Base-by-base conservation (phyloP, 352 stramenopile species). In the Pythium chondricola region DNA sequence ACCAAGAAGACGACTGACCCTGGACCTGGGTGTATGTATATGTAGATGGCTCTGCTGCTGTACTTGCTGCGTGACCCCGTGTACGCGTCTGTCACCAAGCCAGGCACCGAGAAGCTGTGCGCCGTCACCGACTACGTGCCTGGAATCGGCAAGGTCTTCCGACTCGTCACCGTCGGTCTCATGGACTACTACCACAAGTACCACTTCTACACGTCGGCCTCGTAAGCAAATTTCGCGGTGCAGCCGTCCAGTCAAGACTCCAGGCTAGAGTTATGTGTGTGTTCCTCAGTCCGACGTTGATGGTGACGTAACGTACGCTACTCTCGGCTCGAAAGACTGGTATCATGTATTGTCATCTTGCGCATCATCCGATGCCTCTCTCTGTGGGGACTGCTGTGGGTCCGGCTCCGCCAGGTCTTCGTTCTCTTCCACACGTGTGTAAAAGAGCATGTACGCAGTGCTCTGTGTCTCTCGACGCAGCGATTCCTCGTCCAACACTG, bases 151-250 rank as follows among this genome's bases (percentile, higher is more conserved):
- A 85, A 82, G 48, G 56, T 85, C 16, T 74, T 90, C 48, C 82
- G 79, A 29, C 74, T 90, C 37, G 71, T 71, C 52, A 70, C 71
- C 27, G 74, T 70, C n/a, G 76, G 71, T 4, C 57, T 90, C 26
- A 43, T 91, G 53, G 69, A 85, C 53, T 91, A 93, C 70, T 91
- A 91, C 65, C 77, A 91, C 69, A 78, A 87, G 43, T 88, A 84
- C 57, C 65, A 93, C 65, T 93, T 93, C 53, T 93, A 93, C 71
- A 91, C 76, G 24, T 89, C 82, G 36, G 82, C 74, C 11, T 93
- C 82, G 61, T 93, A 93, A 43, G 31, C 6, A 33, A 10, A 9
- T 7, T 14, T 6, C 17, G 17, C 9, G 21, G 29, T 10, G 14
- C 29, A 10, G 21, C 29, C 20, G 37, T 11, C 18, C 5, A 14